A percentile compares a stretch with the other conserved stretches of the same genome.
phyloP scores from a whole-genome alignment of 83 land plant genomes.

The Thuja plicata region DNA sequence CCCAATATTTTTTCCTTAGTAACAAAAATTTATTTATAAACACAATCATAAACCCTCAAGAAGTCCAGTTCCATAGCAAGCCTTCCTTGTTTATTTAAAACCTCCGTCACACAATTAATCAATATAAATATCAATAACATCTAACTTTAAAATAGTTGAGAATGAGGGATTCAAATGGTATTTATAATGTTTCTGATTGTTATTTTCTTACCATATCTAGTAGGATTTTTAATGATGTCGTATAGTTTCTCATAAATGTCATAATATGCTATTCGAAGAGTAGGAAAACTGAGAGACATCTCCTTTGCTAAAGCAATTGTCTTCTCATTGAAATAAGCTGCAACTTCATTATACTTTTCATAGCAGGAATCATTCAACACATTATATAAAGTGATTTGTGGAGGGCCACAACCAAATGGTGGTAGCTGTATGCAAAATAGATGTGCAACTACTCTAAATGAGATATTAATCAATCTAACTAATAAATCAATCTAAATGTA shows the following conservation, averaged over 20 bases:
- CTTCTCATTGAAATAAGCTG: not conserved
- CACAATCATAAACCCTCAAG: no score
- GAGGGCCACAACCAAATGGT: not conserved
- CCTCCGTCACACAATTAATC: constrained; percentile 23
- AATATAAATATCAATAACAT: no score
- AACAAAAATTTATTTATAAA: no score
- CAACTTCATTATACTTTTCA: not conserved
- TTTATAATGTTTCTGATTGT: no score
- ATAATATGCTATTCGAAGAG: constrained; percentile 9
- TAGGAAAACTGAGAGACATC: not conserved
- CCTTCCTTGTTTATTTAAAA: constrained; percentile 29
- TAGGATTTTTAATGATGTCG: constrained; percentile 21
- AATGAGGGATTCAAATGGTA: no score
- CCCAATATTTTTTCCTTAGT: no score
- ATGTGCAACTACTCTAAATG: no score
- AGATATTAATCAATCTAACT: no score
- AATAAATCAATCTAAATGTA: no score
- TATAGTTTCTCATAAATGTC: constrained; percentile 21
- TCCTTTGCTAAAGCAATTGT: not conserved
- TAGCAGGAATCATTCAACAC: not conserved
- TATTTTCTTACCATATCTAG: constrained; percentile 20
- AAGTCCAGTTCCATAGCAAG: constrained; percentile 61
- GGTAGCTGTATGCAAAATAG: no score
- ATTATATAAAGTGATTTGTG: not conserved
- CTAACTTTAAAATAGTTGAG: no score